phyloP scores from a whole-genome alignment of 352 stramenopile species.

The Elongisporangium prolatum region DNA sequence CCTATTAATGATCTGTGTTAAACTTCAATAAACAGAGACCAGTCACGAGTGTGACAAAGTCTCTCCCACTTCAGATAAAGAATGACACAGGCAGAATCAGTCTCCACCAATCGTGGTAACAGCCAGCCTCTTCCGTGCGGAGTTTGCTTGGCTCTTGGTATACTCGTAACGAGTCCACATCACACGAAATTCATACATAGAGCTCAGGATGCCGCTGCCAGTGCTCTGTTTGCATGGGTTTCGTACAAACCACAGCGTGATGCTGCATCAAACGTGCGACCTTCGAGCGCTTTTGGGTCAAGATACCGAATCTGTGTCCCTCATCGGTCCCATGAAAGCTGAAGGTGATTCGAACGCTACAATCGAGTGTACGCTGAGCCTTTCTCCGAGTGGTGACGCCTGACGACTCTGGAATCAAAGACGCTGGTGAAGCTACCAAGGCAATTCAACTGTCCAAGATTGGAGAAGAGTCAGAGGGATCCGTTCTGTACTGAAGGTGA shows the following conservation, averaged over 20 bases:
- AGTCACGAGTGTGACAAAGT: too few relatives aligned
- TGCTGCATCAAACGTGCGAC: conserved; percentile 41
- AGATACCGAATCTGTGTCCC: conserved; percentile 49
- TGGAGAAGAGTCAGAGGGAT: conserved; percentile 32
- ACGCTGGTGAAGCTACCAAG: conserved; percentile 1
- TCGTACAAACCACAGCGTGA: conserved; percentile 47
- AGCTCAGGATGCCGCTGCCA: conserved; percentile 15
- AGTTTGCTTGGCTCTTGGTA: too few relatives aligned
- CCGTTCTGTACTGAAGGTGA: conserved; percentile 29
- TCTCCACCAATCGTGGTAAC: too few relatives aligned
- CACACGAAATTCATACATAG: neutral
- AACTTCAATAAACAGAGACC: too few relatives aligned
- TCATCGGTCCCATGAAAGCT: conserved; percentile 43
- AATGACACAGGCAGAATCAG: too few relatives aligned
- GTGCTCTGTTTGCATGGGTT: conserved; percentile 64
- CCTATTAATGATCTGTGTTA: neutral
- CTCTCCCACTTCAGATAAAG: too few relatives aligned
- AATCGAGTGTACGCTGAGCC: conserved; percentile 43
- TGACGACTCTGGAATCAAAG: conserved; percentile 6
- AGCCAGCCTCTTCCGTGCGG: too few relatives aligned
- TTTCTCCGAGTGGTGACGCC: conserved; percentile 51
- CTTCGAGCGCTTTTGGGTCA: conserved; percentile 34
- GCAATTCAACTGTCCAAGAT: conserved; percentile 10
- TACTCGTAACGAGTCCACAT: neutral
- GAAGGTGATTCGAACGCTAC: conserved; percentile 32